These are phyloP conservation scores for Raphanus raphanistrum DNA, from an alignment of 345 rosid genomes.

Conservation along the genomic window DNA sequence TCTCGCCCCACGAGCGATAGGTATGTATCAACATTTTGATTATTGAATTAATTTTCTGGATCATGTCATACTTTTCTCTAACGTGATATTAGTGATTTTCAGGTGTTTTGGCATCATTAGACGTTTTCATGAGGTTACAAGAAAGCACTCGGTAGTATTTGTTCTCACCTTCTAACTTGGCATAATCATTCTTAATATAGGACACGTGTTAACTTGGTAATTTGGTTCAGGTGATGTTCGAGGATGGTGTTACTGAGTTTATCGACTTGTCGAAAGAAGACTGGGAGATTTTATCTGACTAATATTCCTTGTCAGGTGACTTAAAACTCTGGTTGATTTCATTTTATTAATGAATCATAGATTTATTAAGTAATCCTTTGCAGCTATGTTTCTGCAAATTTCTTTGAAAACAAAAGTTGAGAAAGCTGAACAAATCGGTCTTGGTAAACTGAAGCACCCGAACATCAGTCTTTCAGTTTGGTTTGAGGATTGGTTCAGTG, in stretches of 20 bases:
- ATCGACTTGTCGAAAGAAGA: constrained; percentile 76
- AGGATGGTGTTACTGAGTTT: constrained; percentile 69
- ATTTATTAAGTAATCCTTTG: not conserved
- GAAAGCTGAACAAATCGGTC: not conserved
- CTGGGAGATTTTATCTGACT: constrained; percentile 67
- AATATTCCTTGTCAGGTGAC: constrained; percentile 27
- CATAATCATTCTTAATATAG: not conserved
- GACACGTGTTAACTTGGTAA: not conserved
- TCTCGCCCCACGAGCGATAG: constrained; percentile 54
- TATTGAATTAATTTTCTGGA: not conserved
- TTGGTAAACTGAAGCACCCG: not conserved
- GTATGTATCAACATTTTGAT: constrained; percentile 30
- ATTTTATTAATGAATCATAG: not conserved
- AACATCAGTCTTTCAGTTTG: not conserved
- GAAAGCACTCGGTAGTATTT: constrained; percentile 68
- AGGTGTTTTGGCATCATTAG: constrained; percentile 78
- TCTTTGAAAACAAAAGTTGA: not conserved
- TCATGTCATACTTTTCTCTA: not conserved
- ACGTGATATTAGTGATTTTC: constrained; percentile 7
- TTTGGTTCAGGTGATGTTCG: constrained; percentile 70
- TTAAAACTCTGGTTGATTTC: not conserved
- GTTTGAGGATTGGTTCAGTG: not conserved
- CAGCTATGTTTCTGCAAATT: constrained; percentile 62
- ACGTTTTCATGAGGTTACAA: constrained; percentile 64
- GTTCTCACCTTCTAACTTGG: not conserved